Evolutionary conservation across 2,329 filamentous ascomycete genomes (phyloP).

Genomic region (Huntiella savannae): DNA sequence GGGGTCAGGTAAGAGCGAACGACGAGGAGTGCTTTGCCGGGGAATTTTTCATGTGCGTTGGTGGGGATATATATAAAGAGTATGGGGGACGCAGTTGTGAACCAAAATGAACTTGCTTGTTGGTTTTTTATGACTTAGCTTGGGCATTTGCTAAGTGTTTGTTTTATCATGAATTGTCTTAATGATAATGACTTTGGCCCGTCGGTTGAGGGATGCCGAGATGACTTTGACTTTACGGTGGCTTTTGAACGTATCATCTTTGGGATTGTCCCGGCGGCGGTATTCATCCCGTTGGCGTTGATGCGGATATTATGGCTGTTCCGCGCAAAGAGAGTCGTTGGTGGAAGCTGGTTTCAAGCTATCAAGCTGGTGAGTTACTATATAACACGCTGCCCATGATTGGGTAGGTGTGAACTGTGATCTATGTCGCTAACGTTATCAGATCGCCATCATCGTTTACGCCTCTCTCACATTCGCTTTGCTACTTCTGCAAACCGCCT

Average conservation of each 20-base stretch:
- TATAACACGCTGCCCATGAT: neutral
- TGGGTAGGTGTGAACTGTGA: slow-evolving; percentile 14
- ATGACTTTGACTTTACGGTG: slow-evolving; percentile 31
- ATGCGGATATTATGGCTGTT: slow-evolving; percentile 18
- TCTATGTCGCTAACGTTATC: neutral
- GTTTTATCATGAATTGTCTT: slow-evolving; percentile 14
- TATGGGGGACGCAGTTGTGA: too few species aligned
- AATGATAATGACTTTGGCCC: slow-evolving; percentile 26
- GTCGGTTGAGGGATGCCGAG: slow-evolving; percentile 25
- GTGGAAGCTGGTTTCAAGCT: slow-evolving; percentile 18
- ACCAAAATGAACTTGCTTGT: too few species aligned
- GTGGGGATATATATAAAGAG: too few species aligned
- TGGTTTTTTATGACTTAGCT: too few species aligned
- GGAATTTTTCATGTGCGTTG: too few species aligned
- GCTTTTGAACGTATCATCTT: slow-evolving; percentile 29
- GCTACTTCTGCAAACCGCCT: slow-evolving; percentile 16
- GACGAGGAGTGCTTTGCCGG: too few species aligned
- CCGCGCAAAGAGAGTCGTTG: slow-evolving; percentile 18
- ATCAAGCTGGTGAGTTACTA: slow-evolving; percentile 16
- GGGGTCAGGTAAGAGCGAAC: too few species aligned
- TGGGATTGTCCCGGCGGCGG: slow-evolving; percentile 22
- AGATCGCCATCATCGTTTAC: slow-evolving; percentile 16
- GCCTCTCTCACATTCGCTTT: slow-evolving; percentile 17
- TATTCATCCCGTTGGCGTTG: slow-evolving; percentile 21
- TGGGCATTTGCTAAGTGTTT: too few species aligned